Base-by-base conservation (phyloP, 2,329 filamentous ascomycete species). In the Tetracladium maxilliforme region DNA sequence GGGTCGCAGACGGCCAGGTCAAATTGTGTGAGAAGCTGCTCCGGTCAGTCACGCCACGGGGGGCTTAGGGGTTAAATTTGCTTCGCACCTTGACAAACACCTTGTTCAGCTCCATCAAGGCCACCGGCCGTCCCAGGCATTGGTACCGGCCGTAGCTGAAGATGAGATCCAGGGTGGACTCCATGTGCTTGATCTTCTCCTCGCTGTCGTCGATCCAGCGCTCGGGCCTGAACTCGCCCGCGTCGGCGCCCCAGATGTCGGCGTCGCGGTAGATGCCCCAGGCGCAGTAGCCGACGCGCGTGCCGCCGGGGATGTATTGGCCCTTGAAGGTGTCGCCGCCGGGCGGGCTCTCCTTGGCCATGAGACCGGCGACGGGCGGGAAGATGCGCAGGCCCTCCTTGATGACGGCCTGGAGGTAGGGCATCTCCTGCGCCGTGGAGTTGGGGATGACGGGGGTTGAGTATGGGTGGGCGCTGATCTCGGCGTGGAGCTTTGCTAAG, bases 371-470 rank as follows among this genome's bases (percentile, higher is more conserved):
- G 1, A 56, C 48, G 0, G 58, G 58, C 3, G 59, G 54, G 31
- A 49, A 52, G 13, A 64, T 47, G 1, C 63, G 48, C 11, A 65
- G 40, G 0, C 51, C 54, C 34, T 67, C 63, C 24, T 53, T 53
- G 19, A 67, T 52, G 5, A 57, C 54, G 1, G 62, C 62, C 31
- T 60, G 53, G 6, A 69, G 45, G 30, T 63, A 67, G 0, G 52
- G 49, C 6, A 65, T 43, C 4, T 36, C 34, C 10, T 47, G 44
- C 1, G 49, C 49, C 33, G 60, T 49, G 3, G 42, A 37, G 19
- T 56, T 46, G 7, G 37, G 39, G 23, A 53, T 48, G n/a, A n/a
- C n/a, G n/a, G n/a, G n/a, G n/a, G n/a, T n/a, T n/a, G n/a, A n/a
- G n/a, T n/a, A n/a, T n/a, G n/a, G 40, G 1, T 52, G 53, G 6